These are phyloP conservation scores for Candida sp. DNA, from an alignment of 1,139 yeast genomes.

Conservation along the genomic window DNA sequence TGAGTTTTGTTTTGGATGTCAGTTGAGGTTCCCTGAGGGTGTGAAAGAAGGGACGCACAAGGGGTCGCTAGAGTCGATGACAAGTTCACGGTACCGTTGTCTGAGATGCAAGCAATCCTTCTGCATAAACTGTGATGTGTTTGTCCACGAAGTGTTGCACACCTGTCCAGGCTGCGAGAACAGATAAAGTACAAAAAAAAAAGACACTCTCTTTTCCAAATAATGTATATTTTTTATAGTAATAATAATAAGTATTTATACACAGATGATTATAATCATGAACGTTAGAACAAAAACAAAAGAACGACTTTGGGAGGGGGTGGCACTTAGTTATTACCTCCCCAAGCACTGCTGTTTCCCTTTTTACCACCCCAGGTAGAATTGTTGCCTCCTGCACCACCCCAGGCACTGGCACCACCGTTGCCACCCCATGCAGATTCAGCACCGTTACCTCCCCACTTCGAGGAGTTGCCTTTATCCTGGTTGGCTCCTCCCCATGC, in stretches of 20 bases:
- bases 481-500: slow-evolving; percentile 32
- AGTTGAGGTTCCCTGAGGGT: slow-evolving; percentile 53
- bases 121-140: slow-evolving; percentile 95
- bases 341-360: slow-evolving; percentile 23
- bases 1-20: slow-evolving; percentile 74
- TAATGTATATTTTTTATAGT: not conserved
- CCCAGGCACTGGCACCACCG: slow-evolving; percentile 41
- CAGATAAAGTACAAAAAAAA: not conserved
- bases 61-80: slow-evolving; percentile 40
- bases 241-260: slow-evolving; percentile 2
- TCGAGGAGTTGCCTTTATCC: slow-evolving; percentile 24
- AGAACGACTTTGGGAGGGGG: no score
- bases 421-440: slow-evolving; percentile 37
- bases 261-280: slow-evolving; percentile 2
- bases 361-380: slow-evolving; percentile 32
- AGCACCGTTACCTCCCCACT: slow-evolving; percentile 31
- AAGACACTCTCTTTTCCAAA: not conserved
- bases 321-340: slow-evolving; percentile 1
- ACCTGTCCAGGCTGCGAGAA: slow-evolving; percentile 95
- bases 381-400: slow-evolving; percentile 40
- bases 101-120: slow-evolving; percentile 71
- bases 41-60: slow-evolving; percentile 22
- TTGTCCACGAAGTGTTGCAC: slow-evolving; percentile 88
- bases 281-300: not conserved
- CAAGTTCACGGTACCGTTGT: slow-evolving; percentile 75